Evolutionary conservation across 768 basidiomycete genomes (phyloP).

Genomic region (Mycena galopus): DNA sequence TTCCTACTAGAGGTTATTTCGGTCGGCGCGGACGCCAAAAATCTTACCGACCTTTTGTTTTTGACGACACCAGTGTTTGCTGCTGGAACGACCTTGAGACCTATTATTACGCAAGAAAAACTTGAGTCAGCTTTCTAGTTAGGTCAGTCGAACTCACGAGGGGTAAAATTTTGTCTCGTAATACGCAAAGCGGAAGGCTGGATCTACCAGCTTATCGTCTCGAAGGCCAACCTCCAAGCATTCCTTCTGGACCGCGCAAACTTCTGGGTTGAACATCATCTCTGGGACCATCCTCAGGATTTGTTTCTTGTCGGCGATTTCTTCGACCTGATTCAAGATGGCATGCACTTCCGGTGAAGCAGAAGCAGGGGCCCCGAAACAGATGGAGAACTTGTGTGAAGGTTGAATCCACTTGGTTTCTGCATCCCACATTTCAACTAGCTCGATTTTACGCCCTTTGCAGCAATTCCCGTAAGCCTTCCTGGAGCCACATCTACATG

Average conservation of each 20-base stretch:
- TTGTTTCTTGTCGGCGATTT: background rate
- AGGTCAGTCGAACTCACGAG: background rate
- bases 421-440: slow-evolving; percentile 36
- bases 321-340: slow-evolving; percentile 6
- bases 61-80: slow-evolving; percentile 22
- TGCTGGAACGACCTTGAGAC: slow-evolving; percentile 21
- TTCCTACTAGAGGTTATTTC: slow-evolving; percentile 13
- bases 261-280: background rate
- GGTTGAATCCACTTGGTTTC: slow-evolving; percentile 26
- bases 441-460: slow-evolving; percentile 17
- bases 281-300: slow-evolving; percentile 10
- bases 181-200: slow-evolving; percentile 18
- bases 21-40: background rate
- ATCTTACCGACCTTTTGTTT: slow-evolving; percentile 15
- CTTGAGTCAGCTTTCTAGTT: background rate
- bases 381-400: background rate
- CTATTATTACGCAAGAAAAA: background rate
- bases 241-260: background rate
- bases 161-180: slow-evolving; percentile 12
- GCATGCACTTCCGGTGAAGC: slow-evolving; percentile 4
- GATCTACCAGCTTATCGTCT: slow-evolving; percentile 3
- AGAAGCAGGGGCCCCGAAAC: background rate
- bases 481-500: slow-evolving; percentile 37
- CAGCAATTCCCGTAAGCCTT: slow-evolving; percentile 42
- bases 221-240: slow-evolving; percentile 12